phyloP scores from a whole-genome alignment of 1,284 basidiomycete genomes.

The Hemileia vastatrix region DNA sequence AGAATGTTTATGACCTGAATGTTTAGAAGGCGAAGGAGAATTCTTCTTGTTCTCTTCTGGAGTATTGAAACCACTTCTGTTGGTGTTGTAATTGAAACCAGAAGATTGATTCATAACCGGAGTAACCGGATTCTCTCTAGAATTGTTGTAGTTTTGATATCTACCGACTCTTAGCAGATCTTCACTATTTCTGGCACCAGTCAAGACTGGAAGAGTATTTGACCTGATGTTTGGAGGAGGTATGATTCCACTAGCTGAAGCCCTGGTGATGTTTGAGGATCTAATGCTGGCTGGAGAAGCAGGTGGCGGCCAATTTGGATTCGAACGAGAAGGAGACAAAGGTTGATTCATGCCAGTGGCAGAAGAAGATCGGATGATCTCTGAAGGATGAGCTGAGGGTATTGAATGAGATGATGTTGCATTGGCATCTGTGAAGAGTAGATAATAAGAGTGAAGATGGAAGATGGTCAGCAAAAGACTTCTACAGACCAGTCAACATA shows the following conservation, averaged over 20 bases:
- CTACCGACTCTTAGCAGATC: neutral
- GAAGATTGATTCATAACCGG: too few species aligned
- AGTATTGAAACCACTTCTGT: too few species aligned
- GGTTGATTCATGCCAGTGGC: neutral
- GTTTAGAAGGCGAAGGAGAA: too few species aligned
- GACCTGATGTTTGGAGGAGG: neutral
- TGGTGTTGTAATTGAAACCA: too few species aligned
- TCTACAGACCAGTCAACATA: too few species aligned
- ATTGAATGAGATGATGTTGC: too few species aligned
- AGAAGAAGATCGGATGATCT: neutral
- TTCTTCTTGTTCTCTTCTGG: too few species aligned
- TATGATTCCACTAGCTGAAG: neutral
- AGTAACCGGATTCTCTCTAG: neutral
- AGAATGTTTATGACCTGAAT: too few species aligned
- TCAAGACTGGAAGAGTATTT: neutral
- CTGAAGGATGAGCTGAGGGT: too few species aligned
- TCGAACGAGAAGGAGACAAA: neutral
- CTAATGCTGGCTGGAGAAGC: neutral
- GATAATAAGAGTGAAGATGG: too few species aligned
- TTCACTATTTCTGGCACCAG: neutral
- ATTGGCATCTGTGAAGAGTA: too few species aligned
- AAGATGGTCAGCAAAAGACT: too few species aligned
- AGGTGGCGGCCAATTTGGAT: neutral
- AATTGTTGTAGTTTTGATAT: neutral
- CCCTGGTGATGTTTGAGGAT: neutral